Evolutionary conservation across 2,329 filamentous ascomycete species (phyloP), one percentile per base, ranked within the genome.

Genomic region (Pseudocercospora pini-densiflorae): DNA sequence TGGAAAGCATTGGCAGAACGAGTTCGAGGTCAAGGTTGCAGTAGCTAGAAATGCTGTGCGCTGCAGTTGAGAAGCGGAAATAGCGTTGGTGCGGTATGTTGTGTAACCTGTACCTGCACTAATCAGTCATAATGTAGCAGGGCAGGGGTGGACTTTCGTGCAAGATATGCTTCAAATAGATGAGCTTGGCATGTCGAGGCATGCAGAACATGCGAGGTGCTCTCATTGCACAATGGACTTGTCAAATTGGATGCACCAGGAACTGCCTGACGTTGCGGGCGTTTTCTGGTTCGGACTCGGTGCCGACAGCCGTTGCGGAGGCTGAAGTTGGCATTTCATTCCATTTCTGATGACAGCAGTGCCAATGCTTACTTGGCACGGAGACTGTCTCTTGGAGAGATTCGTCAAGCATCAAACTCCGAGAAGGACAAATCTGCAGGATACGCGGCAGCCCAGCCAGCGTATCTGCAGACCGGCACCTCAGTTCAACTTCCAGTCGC

Each of bases 1-100:
- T 78, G 62, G 70, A 76, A 63, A 69, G 69, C 33, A 75, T 78
- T 64, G 77, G 77, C 54, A 76, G 74, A 63, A 45, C 64, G 54
- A 62, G 69, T 43, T 59, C 60, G 19, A 27, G 36, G 31, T 33
- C 10, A 33, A 33, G 31, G 31, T 33, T 33, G 31, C 31, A 33
- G 31, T 33, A 33, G 31, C 31, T 10, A 21, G n/a, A 23, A 29
- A 29, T 29, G 24, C 23, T 54, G 51, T 54, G 51, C 31, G 53
- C 51, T 67, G 65, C 65, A 49, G 65, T 60, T 59, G 59, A 64
- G 65, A 21, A 60, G 33, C 58, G 59, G 49, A 60, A 49, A 40
- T 51, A 62, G 45, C 33, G 24, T 51, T 21, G 27, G 16, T 54
- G 21, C 24, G 45, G 23, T 36, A 61, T 59, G 66, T 53, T 49